These are phyloP conservation scores for Aschersonia sp. DNA, from an alignment of 2,329 filamentous ascomycete genomes.

Conservation along the genomic window DNA sequence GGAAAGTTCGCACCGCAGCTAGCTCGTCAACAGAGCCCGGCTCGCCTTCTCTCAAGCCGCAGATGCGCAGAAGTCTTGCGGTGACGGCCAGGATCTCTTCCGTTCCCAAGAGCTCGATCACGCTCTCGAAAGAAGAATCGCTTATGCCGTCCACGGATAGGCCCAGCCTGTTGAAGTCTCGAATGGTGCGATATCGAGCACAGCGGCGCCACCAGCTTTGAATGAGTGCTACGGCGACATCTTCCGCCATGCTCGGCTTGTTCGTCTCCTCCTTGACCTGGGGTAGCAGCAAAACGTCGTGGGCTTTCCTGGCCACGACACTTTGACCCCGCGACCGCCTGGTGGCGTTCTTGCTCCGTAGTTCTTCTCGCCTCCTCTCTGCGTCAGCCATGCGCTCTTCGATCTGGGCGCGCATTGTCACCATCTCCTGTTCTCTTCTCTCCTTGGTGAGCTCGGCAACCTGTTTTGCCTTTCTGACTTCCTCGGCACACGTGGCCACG, in stretches of 20 bases:
- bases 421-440: conserved; percentile 60
- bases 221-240: conserved; percentile 50
- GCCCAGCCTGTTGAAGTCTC: conserved; percentile 50
- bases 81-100: conserved; percentile 52
- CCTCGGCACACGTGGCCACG: conserved; percentile 66
- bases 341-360: conserved; percentile 38
- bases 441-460: conserved; percentile 73
- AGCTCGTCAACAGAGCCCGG: conserved; percentile 51
- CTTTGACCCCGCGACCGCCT: conserved; percentile 41
- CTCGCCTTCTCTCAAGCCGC: conserved; percentile 53
- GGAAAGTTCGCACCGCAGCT: conserved; percentile 58
- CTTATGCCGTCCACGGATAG: conserved; percentile 57
- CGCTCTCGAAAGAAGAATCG: conserved; percentile 59
- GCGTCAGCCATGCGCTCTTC: conserved; percentile 70
- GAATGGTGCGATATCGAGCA: conserved; percentile 43
- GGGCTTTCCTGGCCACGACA: conserved; percentile 13
- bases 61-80: conserved; percentile 52
- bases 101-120: conserved; percentile 52
- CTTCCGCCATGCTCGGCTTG: conserved; percentile 32
- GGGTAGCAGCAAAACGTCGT: background rate
- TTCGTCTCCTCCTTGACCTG: conserved; percentile 4
- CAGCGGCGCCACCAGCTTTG: conserved; percentile 56
- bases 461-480: conserved; percentile 69
- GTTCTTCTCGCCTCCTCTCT: conserved; percentile 53
- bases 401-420: conserved; percentile 57